Conservation (phyloP, 1,284 basidiomycete species). For the Cerrena zonata region DNA sequence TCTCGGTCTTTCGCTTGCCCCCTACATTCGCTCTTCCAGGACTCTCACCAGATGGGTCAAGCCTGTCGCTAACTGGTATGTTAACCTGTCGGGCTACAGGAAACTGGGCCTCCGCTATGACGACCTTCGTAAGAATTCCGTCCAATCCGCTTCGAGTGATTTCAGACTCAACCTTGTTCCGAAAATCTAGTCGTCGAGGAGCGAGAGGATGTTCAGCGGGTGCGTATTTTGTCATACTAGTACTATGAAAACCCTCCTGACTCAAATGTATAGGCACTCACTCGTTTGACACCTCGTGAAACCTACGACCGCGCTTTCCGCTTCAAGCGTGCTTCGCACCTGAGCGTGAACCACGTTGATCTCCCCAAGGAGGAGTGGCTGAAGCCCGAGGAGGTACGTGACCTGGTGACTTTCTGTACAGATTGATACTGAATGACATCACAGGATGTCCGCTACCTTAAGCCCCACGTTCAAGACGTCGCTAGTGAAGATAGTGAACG, state of each 20-base stretch:
- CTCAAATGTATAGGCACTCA: slow-evolving; percentile 60
- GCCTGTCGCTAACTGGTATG: slow-evolving; percentile 84
- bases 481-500: slow-evolving; percentile 78
- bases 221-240: slow-evolving; percentile 29
- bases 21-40: slow-evolving; percentile 67
- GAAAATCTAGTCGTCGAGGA: slow-evolving; percentile 74
- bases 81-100: slow-evolving; percentile 78
- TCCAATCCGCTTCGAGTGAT: slow-evolving; percentile 10
- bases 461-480: slow-evolving; percentile 74
- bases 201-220: slow-evolving; percentile 79
- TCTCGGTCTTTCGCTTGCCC: slow-evolving; percentile 74
- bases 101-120: slow-evolving; percentile 90
- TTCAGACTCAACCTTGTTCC: not conserved
- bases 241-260: too few species aligned
- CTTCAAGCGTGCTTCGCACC: slow-evolving; percentile 79
- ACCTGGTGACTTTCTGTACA: not conserved
- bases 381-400: slow-evolving; percentile 70
- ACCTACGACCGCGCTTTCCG: slow-evolving; percentile 90
- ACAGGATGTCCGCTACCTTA: slow-evolving; percentile 89
- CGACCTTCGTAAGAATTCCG: slow-evolving; percentile 80
- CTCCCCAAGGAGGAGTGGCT: slow-evolving; percentile 86
- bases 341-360: slow-evolving; percentile 75
- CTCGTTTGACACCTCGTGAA: slow-evolving; percentile 76
- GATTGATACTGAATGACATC: not conserved
- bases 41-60: slow-evolving; percentile 63